These are phyloP conservation scores for Apiospora hydei DNA, from an alignment of 2,329 filamentous ascomycete genomes.

Conservation along the genomic window DNA sequence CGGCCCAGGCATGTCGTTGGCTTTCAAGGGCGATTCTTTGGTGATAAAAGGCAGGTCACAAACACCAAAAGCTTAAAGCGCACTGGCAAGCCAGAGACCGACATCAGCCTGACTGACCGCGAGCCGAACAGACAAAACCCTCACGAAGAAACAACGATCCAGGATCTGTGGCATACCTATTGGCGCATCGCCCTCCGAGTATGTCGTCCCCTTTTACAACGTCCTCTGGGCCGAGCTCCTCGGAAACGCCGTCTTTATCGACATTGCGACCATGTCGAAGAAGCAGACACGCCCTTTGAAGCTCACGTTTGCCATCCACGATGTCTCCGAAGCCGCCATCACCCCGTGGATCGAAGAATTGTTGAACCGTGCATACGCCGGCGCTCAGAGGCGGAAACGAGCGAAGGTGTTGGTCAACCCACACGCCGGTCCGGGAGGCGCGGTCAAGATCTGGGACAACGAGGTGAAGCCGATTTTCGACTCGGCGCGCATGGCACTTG, in stretches of 20 bases:
- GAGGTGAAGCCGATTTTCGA: slow-evolving; percentile 84
- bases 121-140: slow-evolving; percentile 34
- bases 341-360: slow-evolving; percentile 70
- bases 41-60: slow-evolving; percentile 18
- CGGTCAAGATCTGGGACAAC: slow-evolving; percentile 74
- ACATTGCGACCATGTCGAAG: slow-evolving; percentile 72
- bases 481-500: slow-evolving; percentile 79
- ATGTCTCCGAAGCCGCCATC: slow-evolving; percentile 51
- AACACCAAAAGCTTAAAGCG: background rate
- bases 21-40: slow-evolving; percentile 17
- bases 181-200: slow-evolving; percentile 30
- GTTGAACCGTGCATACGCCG: slow-evolving; percentile 73
- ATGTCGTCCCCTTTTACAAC: slow-evolving; percentile 77
- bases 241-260: slow-evolving; percentile 69
- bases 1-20: slow-evolving; percentile 4
- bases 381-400: slow-evolving; percentile 72
- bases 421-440: slow-evolving; percentile 82
- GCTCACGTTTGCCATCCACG: slow-evolving; percentile 64
- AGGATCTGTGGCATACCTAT: slow-evolving; percentile 39
- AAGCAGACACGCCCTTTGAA: slow-evolving; percentile 63
- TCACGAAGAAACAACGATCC: slow-evolving; percentile 33
- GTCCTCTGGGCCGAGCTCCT: slow-evolving; percentile 80
- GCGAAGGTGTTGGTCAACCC: slow-evolving; percentile 93
- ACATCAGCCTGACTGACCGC: background rate
- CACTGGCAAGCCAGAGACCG: background rate